Evolutionary conservation across 768 basidiomycete species (phyloP), one percentile per base, ranked within the genome.

Genomic region (Termitomyces sp.): DNA sequence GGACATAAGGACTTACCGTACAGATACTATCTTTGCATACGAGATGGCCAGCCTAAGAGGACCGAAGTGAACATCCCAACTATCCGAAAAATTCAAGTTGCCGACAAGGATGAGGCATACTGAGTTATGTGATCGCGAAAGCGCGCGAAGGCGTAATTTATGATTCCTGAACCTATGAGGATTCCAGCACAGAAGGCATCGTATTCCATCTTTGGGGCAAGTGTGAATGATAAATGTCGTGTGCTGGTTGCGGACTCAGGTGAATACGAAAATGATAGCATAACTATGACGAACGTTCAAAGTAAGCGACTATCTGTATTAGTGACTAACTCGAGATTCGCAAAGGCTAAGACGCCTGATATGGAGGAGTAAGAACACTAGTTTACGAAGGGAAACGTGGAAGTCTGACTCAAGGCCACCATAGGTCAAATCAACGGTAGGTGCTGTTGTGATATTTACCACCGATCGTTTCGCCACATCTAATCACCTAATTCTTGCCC

Each of bases 291-390:
- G 14, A 15, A 10, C 9, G 24, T 22, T 49, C 47, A 9, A 14
- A 28, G 8, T 21, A 30, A 26, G 22, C 19, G 52, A 42, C 8
- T 38, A 24, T 54, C 17, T 28, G 28, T 11, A 30, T 21, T 14
- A 40, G 5, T 6, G 17, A 42, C 63, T 56, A 26, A 58, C 63
- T 48, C 55, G 21, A 64, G 19, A 44, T 62, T 64, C 34, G 55
- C 44, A 22, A 64, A 35, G 24, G 48, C 35, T 19, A 59, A 28
- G 12, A 52, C 44, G 30, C 26, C 53, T 58, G 41, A 51, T 9
- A 40, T n/a, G n/a, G n/a, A n/a, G n/a, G n/a, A n/a, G n/a, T n/a
- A n/a, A n/a, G n/a, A n/a, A n/a, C n/a, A n/a, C n/a, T n/a, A n/a
- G n/a, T n/a, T n/a, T n/a, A n/a, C n/a, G n/a, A n/a, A n/a, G n/a